Percentiles rank a stretch among this genome's conserved stretches.
Conservation (phyloP, 495 filamentous ascomycete species). For the Aspergillus heteromorphus region DNA sequence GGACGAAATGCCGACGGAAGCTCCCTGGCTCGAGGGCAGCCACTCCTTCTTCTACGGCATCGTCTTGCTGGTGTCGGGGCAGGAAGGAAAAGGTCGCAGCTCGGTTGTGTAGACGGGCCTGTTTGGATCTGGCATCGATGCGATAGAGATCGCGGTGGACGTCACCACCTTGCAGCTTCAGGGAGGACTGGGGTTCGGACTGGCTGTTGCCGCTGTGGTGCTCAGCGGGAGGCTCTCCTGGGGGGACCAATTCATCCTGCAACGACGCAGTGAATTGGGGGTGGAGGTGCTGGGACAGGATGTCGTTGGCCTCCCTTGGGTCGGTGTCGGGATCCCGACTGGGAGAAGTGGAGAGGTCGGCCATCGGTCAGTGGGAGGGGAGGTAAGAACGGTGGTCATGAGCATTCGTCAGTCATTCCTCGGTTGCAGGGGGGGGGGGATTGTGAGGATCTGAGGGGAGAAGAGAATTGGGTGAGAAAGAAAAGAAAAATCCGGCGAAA, state of each 20-base stretch:
- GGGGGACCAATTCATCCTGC: not conserved
- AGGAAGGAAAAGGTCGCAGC: slow-evolving; percentile 52
- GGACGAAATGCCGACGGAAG: slow-evolving; percentile 56
- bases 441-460: no score
- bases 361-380: not conserved
- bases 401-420: no score
- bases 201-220: not conserved
- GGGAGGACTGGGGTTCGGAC: slow-evolving; percentile 46
- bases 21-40: slow-evolving; percentile 46
- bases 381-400: not conserved
- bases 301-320: slow-evolving; percentile 21
- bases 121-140: slow-evolving; percentile 42
- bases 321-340: slow-evolving; percentile 6
- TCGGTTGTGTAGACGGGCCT: slow-evolving; percentile 41
- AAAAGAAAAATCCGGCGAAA: not conserved
- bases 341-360: not conserved
- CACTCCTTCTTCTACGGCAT: slow-evolving; percentile 47
- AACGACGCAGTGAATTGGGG: slow-evolving; percentile 32
- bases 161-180: slow-evolving; percentile 61
- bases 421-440: no score
- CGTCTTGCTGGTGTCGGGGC: slow-evolving; percentile 16
- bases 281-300: slow-evolving; percentile 36
- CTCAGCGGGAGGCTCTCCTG: not conserved
- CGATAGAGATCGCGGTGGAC: slow-evolving; percentile 66
- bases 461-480: not conserved